Percentiles rank a stretch among this genome's conserved stretches.
Conservation (phyloP, 208 protist species). For the Trypanosomatidae sp. region DNA sequence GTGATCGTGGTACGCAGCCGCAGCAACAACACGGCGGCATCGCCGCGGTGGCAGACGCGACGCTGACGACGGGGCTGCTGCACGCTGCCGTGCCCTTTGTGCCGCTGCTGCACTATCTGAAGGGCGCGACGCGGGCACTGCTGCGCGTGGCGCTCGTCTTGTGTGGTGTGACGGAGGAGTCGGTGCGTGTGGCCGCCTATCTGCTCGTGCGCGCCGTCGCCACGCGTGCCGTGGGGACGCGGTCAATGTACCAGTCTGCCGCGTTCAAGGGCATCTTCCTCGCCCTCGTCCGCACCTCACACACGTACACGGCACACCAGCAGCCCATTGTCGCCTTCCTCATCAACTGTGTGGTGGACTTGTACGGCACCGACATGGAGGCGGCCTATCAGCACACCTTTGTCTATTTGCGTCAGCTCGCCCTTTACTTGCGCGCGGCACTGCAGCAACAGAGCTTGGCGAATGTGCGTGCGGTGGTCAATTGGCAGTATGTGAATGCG, state of each 20-base stretch:
- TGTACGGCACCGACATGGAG: slow-evolving; percentile 91
- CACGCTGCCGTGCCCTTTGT: slow-evolving; percentile 74
- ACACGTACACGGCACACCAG: slow-evolving; percentile 70
- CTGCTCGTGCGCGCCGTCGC: slow-evolving; percentile 80
- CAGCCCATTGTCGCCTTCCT: slow-evolving; percentile 83
- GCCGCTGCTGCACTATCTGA: slow-evolving; percentile 79
- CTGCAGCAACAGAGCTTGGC: slow-evolving; percentile 84
- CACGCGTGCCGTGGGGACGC: slow-evolving; percentile 71
- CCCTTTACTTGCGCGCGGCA: slow-evolving; percentile 92
- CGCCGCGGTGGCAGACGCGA: slow-evolving; percentile 25
- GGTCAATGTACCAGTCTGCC: slow-evolving; percentile 84
- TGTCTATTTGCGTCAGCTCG: slow-evolving; percentile 96
- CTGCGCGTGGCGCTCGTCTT: slow-evolving; percentile 56
- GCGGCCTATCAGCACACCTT: slow-evolving; percentile 93
- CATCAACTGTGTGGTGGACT: slow-evolving; percentile 90
- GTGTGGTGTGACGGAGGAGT: slow-evolving; percentile 61
- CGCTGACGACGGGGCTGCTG: slow-evolving; percentile 48
- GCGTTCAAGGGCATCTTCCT: slow-evolving; percentile 91
- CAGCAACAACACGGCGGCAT: no score
- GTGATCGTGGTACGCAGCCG: no score
- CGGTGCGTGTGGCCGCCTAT: slow-evolving; percentile 74
- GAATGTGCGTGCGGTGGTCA: slow-evolving; percentile 90
- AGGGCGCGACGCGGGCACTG: slow-evolving; percentile 65
- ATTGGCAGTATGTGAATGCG: slow-evolving; percentile 95
- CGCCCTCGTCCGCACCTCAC: slow-evolving; percentile 73